A percentile compares a stretch with the other conserved stretches of the same genome.
phyloP scores from a whole-genome alignment of 805 yeast genomes.

The Candida khao-thaluensis region DNA sequence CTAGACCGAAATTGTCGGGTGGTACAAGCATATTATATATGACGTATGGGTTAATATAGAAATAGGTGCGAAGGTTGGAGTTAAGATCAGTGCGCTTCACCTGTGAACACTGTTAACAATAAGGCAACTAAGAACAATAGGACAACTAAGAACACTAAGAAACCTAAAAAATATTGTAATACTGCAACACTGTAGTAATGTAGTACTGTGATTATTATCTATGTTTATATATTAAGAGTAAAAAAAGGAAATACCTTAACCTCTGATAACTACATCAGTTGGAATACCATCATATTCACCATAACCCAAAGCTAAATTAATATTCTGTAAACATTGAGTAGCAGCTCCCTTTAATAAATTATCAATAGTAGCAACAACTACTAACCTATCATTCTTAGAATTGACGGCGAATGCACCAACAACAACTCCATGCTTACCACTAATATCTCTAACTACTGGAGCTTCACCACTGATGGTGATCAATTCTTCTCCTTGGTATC shows the following conservation, averaged over 20 bases:
- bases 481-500: constrained; percentile 83
- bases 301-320: constrained; percentile 84
- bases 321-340: constrained; percentile 95
- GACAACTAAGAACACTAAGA: no score
- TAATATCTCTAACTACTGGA: constrained; percentile 86
- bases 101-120: no score
- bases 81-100: no score
- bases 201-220: neutral
- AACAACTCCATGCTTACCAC: constrained; percentile 92
- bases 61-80: no score
- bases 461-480: constrained; percentile 87
- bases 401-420: constrained; percentile 96
- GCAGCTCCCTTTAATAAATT: constrained; percentile 97
- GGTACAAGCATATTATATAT: constrained; percentile 70
- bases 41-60: neutral
- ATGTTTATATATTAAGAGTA: neutral
- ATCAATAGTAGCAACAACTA: constrained; percentile 92
- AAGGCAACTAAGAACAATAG: no score
- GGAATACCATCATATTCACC: constrained; percentile 97
- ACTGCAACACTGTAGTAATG: neutral
- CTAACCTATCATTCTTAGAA: constrained; percentile 84
- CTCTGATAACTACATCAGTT: constrained; percentile 54
- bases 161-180: no score
- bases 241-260: constrained; percentile 26
- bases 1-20: constrained; percentile 89